Evolutionary conservation across 345 rosid genomes (phyloP), one percentile per base, ranked within the genome.

Genomic region (Combretum micranthum): DNA sequence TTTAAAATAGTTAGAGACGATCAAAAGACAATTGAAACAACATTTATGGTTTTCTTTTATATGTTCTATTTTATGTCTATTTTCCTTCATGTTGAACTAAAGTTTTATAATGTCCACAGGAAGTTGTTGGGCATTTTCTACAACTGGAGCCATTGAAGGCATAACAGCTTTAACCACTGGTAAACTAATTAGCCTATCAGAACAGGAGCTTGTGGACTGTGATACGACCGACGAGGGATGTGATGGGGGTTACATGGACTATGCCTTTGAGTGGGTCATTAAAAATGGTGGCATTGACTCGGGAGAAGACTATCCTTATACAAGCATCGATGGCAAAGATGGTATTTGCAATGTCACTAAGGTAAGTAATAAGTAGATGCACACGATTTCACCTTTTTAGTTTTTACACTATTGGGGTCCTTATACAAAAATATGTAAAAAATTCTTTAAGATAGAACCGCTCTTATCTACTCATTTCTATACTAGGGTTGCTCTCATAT

Each of bases 41-140:
- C n/a, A n/a, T n/a, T n/a, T n/a, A n/a, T n/a, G n/a, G n/a, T n/a
- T n/a, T n/a, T n/a, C n/a, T n/a, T n/a, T n/a, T n/a, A n/a, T n/a
- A n/a, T n/a, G n/a, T n/a, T n/a, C n/a, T n/a, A n/a, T n/a, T n/a
- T n/a, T n/a, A n/a, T n/a, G n/a, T n/a, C n/a, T n/a, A n/a, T n/a
- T n/a, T n/a, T n/a, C n/a, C n/a, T n/a, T n/a, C n/a, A n/a, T n/a
- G n/a, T n/a, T n/a, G n/a, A n/a, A n/a, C n/a, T n/a, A n/a, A n/a
- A n/a, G n/a, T n/a, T 10, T 4, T 11, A 13, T 17, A 20, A 50
- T 50, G 14, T 48, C 42, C 14, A 16, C 65, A 82, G 92, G 92
- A 64, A 85, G 88, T 62, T 85, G 92, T 57, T 80, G 92, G 92
- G 57, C 92, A 42, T 85, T 82, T 64, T 82, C 92, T n/a, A 8